Evolutionary conservation across 2,329 filamentous ascomycete genomes (phyloP).

Genomic region (Lachnellula cervina): DNA sequence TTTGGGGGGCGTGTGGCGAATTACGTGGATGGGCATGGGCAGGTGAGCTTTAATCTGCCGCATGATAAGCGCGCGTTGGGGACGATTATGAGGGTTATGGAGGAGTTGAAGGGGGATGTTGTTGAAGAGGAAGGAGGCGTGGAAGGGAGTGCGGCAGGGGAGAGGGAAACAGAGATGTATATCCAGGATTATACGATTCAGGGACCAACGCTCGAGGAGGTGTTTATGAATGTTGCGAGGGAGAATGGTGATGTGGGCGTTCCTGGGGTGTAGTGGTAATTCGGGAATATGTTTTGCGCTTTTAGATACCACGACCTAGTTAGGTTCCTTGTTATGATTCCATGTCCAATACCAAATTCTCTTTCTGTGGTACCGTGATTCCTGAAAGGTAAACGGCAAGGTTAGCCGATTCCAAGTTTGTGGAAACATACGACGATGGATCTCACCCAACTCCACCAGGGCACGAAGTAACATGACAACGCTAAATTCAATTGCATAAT

Average conservation of each 20-base stretch:
- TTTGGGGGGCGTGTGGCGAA: slow-evolving; percentile 16
- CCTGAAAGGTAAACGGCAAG: too few relatives aligned
- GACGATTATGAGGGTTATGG: slow-evolving; percentile 22
- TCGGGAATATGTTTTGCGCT: background rate
- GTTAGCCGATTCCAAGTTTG: too few relatives aligned
- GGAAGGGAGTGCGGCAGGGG: background rate
- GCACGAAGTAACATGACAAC: background rate
- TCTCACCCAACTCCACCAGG: background rate
- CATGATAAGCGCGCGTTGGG: slow-evolving; percentile 19
- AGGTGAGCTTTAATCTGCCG: slow-evolving; percentile 21
- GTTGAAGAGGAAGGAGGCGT: slow-evolving; percentile 7
- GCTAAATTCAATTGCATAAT: background rate
- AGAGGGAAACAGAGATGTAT: slow-evolving; percentile 3
- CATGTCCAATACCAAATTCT: background rate
- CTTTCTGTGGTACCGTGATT: background rate
- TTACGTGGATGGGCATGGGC: slow-evolving; percentile 23
- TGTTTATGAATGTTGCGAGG: slow-evolving; percentile 28
- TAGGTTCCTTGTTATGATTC: background rate
- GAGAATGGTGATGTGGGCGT: slow-evolving; percentile 12
- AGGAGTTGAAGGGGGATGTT: slow-evolving; percentile 20
- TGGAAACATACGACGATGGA: background rate
- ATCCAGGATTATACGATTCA: slow-evolving; percentile 25
- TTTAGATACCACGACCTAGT: background rate
- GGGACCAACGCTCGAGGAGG: slow-evolving; percentile 25
- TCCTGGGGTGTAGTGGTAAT: background rate